These are phyloP conservation scores for Alternaria angustiovoidea DNA, from an alignment of 2,329 filamentous ascomycete species.

Conservation along the genomic window DNA sequence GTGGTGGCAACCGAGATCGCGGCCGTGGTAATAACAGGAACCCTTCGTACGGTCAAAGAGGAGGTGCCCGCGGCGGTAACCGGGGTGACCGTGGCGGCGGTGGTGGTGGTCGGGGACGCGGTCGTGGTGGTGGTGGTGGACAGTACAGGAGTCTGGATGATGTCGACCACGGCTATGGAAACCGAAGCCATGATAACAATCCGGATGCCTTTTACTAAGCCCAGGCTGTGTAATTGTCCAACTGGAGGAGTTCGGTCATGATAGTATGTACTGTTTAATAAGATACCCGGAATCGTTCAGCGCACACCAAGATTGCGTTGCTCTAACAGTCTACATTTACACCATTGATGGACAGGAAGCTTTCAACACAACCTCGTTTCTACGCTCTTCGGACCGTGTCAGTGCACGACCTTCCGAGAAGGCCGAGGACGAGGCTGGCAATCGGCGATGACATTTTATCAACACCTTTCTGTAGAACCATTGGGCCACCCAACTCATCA, in stretches of 20 bases:
- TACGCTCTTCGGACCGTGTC: not conserved
- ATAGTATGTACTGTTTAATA: not conserved
- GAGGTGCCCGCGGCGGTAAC: slow-evolving; percentile 54
- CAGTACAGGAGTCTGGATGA: slow-evolving; percentile 57
- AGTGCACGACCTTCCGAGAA: slow-evolving; percentile 7
- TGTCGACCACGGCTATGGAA: slow-evolving; percentile 42
- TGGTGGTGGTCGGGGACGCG: slow-evolving; percentile 43
- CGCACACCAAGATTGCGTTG: not conserved
- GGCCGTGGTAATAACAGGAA: slow-evolving; percentile 40
- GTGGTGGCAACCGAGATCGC: slow-evolving; percentile 45
- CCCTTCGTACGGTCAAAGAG: slow-evolving; percentile 40
- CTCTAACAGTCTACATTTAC: not conserved
- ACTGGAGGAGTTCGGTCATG: not conserved
- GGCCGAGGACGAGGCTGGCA: slow-evolving; percentile 13
- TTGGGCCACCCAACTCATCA: not conserved
- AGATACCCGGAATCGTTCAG: not conserved
- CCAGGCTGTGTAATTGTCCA: not conserved
- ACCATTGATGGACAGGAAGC: not conserved
- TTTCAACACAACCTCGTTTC: not conserved
- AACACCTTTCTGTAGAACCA: not conserved
- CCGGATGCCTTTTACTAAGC: slow-evolving; percentile 45
- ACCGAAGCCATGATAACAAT: slow-evolving; percentile 42
- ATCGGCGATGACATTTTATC: slow-evolving; percentile 17
- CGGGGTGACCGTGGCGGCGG: slow-evolving; percentile 49
- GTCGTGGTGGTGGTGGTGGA: slow-evolving; percentile 41